Conservation (phyloP, 2,329 filamentous ascomycete genomes). For the Pseudofabraea citricarpa region DNA sequence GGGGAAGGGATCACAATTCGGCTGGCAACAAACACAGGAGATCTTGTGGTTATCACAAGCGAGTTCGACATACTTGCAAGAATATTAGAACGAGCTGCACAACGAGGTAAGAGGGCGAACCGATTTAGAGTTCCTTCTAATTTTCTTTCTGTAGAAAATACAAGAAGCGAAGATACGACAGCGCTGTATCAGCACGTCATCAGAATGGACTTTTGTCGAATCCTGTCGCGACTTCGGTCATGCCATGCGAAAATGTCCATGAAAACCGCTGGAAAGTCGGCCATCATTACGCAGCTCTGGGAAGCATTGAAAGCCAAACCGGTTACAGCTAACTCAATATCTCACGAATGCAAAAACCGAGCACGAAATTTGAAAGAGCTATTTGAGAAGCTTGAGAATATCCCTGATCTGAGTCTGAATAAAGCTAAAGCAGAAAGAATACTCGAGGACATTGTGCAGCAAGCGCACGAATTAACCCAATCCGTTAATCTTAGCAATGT, state of each 20-base stretch:
- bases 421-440: constrained; percentile 1
- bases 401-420: background rate
- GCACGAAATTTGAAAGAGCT: constrained; percentile 6
- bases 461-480: constrained; percentile 1
- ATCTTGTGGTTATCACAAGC: constrained; percentile 7
- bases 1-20: constrained; percentile 14
- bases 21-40: constrained; percentile 18
- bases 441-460: constrained; percentile 7
- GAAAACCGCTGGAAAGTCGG: constrained; percentile 12
- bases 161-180: constrained; percentile 13
- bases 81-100: constrained; percentile 15
- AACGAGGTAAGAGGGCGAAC: constrained; percentile 10
- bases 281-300: constrained; percentile 10
- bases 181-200: constrained; percentile 16
- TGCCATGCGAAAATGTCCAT: constrained; percentile 9
- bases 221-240: constrained; percentile 20
- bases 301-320: constrained; percentile 8
- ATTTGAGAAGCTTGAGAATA: constrained; percentile 11
- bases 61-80: constrained; percentile 13
- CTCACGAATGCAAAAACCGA: background rate
- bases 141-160: constrained; percentile 6
- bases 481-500: constrained; percentile 2
- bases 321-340: constrained; percentile 3
- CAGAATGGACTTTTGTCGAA: constrained; percentile 16
- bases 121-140: background rate